Percentiles rank a stretch among this genome's conserved stretches.
phyloP scores from a whole-genome alignment of 495 filamentous ascomycete genomes.

The Aspergillus sclerotioniger region DNA sequence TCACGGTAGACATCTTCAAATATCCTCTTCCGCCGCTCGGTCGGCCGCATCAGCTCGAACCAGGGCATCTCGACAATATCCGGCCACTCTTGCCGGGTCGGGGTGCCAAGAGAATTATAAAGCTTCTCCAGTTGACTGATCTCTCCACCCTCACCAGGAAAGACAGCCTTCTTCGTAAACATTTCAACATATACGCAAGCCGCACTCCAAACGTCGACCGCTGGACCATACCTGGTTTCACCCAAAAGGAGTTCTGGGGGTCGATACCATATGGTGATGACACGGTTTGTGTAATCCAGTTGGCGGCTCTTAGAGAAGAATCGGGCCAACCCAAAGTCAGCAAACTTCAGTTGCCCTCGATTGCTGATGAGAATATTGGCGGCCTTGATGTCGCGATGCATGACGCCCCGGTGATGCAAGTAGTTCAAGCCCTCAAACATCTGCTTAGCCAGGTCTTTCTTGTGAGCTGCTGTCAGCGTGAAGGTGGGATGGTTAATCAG shows the following conservation, averaged over 20 bases:
- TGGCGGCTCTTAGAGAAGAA: conserved; percentile 92
- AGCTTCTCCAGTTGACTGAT: conserved; percentile 96
- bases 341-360: conserved; percentile 83
- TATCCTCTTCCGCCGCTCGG: conserved; percentile 66
- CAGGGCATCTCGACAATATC: conserved; percentile 87
- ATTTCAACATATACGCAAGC: conserved; percentile 97
- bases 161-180: conserved; percentile 91
- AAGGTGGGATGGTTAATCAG: conserved; percentile 93
- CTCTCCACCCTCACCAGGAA: conserved; percentile 91
- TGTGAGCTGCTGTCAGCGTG: conserved; percentile 78
- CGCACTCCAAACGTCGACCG: conserved; percentile 97
- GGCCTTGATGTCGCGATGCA: conserved; percentile 94
- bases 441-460: conserved; percentile 91
- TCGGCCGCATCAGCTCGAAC: conserved; percentile 85
- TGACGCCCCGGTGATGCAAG: conserved; percentile 86
- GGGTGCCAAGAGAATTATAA: conserved; percentile 88
- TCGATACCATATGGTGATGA: conserved; percentile 95
- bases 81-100: conserved; percentile 81
- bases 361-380: conserved; percentile 94
- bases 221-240: conserved; percentile 90
- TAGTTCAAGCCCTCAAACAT: conserved; percentile 94
- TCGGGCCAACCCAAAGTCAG: conserved; percentile 95
- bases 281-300: conserved; percentile 97
- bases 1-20: conserved; percentile 84
- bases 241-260: conserved; percentile 90